Evolutionary conservation across 345 rosid genomes (phyloP).

Genomic region (Pistacia vera): DNA sequence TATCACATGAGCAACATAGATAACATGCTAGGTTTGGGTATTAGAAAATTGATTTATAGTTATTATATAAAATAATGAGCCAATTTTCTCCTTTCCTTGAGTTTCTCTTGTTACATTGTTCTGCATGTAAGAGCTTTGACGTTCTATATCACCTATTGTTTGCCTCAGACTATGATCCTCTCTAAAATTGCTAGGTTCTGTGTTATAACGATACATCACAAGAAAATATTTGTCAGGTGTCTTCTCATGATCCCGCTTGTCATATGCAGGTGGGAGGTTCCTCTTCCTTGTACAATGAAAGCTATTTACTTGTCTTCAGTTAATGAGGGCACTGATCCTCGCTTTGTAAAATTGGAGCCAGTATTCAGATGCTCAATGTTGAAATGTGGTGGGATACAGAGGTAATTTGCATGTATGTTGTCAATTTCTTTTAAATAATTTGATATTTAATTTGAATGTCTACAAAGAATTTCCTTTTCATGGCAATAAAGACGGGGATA

Average conservation of each 20-base stretch:
- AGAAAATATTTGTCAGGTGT: conserved; percentile 11
- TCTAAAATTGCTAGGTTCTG: neutral
- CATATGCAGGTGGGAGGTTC: conserved; percentile 94
- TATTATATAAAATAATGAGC: neutral
- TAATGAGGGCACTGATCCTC: conserved; percentile 77
- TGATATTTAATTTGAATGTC: neutral
- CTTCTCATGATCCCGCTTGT: conserved; percentile 21
- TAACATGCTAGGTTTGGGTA: neutral
- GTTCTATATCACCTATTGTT: neutral
- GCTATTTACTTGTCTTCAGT: conserved; percentile 53
- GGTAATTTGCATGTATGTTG: conserved; percentile 44
- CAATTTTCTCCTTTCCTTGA: neutral
- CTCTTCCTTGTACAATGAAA: conserved; percentile 61
- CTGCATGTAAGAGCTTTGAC: conserved; percentile 9
- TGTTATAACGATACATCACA: neutral
- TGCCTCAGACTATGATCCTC: neutral
- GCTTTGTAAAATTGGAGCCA: conserved; percentile 81
- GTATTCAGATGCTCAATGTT: conserved; percentile 76
- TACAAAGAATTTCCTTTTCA: conserved; percentile 1
- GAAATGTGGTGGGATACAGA: conserved; percentile 65
- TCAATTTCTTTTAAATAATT: conserved; percentile 3
- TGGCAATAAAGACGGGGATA: neutral
- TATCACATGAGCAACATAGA: neutral
- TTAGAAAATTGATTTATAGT: neutral
- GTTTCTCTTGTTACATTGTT: neutral